Evolutionary conservation across 495 filamentous ascomycete genomes (phyloP).

Genomic region (Lophiotrema nucula): DNA sequence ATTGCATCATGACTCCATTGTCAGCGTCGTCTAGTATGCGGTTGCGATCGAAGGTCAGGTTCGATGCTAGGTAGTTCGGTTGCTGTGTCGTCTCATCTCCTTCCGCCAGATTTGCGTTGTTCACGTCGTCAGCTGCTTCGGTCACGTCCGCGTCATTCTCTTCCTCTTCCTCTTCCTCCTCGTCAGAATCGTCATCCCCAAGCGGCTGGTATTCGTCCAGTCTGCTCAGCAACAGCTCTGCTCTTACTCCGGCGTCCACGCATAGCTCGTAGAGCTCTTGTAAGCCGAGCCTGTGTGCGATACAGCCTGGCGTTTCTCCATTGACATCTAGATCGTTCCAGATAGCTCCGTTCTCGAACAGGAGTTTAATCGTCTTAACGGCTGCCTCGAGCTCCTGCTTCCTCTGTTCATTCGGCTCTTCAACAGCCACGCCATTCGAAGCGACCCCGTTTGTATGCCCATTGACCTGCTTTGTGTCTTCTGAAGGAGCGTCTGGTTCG

Average conservation of each 20-base stretch:
- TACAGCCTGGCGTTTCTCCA: constrained; percentile 87
- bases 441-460: too few relatives aligned
- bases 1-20: constrained; percentile 97
- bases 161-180: constrained; percentile 51
- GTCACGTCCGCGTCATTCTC: constrained; percentile 41
- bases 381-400: constrained; percentile 54
- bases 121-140: constrained; percentile 29
- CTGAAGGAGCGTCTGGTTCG: constrained; percentile 46
- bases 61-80: constrained; percentile 71
- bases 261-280: constrained; percentile 76
- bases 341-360: constrained; percentile 85
- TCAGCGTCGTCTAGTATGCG: constrained; percentile 74
- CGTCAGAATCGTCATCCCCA: constrained; percentile 60
- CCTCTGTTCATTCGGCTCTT: constrained; percentile 14
- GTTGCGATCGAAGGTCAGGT: constrained; percentile 69
- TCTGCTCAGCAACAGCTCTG: constrained; percentile 70
- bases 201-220: constrained; percentile 64
- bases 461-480: constrained; percentile 1
- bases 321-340: constrained; percentile 92
- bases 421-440: constrained; percentile 9
- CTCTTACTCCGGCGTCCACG: constrained; percentile 88
- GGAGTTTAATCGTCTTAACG: constrained; percentile 64
- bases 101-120: neutral
- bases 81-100: constrained; percentile 45
- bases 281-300: constrained; percentile 70